Base-by-base conservation (phyloP, 768 basidiomycete genomes). In the Tulasnella sp. region DNA sequence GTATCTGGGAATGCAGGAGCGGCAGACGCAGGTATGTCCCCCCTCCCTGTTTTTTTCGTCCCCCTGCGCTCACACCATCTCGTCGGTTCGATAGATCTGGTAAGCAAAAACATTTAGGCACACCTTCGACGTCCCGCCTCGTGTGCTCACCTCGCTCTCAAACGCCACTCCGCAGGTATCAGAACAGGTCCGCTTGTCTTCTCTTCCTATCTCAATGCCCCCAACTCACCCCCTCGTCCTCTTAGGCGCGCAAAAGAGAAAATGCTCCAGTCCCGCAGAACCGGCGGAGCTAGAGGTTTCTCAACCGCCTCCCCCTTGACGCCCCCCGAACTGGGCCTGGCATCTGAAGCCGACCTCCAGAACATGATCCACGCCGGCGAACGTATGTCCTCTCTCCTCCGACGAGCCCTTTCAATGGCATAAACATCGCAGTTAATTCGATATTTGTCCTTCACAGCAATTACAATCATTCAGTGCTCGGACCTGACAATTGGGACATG, bases 241-340 rank as follows among this genome's bases (percentile, higher is more conserved):
- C 31, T 55, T 46, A 88, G 87, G 58, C 83, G 87, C 2, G 87
- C 87, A 36, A 90, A 90, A 67, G 85, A 84, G 2, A 89, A 86
- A 65, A 69, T 83, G 9, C 78, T 77, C 57, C 80, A 82, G 41
- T 31, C 52, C 29, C 31, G 60, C 23, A 51, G 43, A 29, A 21
- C 35, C 53, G 49, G 59, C 34, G 40, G 53, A 42, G 19, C 42
- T 45, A 29, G 52, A 56, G 27, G 53, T 42, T 25, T 23, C 19
- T 35, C 46, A n/a, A 25, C 45, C 21, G 36, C 60, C 21, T 71
- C 74, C 6, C 75, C 77, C 0, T 72, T 77, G 31, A 69, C 72
- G 0, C 77, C 79, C 2, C 79, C 83, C 21, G 72, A 75, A 36
- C 69, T 81, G 5, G 67, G 74, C 6, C 69, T 73, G 19, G 75